Evolutionary conservation across 2,329 filamentous ascomycete genomes (phyloP), one percentile per base, ranked within the genome.

Genomic region (Hypoxylon sp.): DNA sequence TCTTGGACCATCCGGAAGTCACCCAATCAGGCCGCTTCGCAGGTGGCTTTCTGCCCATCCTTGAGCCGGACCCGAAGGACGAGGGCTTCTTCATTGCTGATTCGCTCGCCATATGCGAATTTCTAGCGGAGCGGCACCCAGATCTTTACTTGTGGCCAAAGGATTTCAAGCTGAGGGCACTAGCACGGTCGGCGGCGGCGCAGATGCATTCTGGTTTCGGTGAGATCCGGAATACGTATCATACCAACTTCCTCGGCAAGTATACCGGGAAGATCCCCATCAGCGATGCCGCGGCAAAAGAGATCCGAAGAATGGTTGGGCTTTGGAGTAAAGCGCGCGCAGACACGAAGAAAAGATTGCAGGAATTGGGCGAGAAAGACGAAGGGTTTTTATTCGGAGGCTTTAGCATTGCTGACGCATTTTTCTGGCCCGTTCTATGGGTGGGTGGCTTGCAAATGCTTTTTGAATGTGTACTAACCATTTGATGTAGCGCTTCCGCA

Each of bases 51-150:
- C 74, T 85, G 79, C 33, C 84, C 78, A 51, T 74, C 72, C 3
- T 82, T 77, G 63, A 83, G 8, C 82, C 83, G 1, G 80, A 80
- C 63, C 74, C 84, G 10, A 74, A 80, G 26, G 78, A 81, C 58
- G 67, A 51, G 14, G 72, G 74, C 10, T 75, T 81, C 33, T 66
- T 80, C 5, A 73, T 85, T 54, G 82, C 80, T 75, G 84, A 86
- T 67, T 86, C 84, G 0, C 78, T 86, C 13, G 80, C 84, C 61
- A 85, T 86, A 52, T 77, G 76, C 76, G 84, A 86, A 62, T 83
- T 82, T 70, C 74, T 86, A 3, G 82, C 83, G 17, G 84, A 86
- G 64, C 69, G 73, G 19, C 73, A 83, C 54, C 81, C 83, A 0
- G 66, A 70, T 13, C 73, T 73, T 24, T 31, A 63, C n/a, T 79